phyloP scores from a whole-genome alignment of 1,284 basidiomycete species.

The Ceratobasidium sp. region DNA sequence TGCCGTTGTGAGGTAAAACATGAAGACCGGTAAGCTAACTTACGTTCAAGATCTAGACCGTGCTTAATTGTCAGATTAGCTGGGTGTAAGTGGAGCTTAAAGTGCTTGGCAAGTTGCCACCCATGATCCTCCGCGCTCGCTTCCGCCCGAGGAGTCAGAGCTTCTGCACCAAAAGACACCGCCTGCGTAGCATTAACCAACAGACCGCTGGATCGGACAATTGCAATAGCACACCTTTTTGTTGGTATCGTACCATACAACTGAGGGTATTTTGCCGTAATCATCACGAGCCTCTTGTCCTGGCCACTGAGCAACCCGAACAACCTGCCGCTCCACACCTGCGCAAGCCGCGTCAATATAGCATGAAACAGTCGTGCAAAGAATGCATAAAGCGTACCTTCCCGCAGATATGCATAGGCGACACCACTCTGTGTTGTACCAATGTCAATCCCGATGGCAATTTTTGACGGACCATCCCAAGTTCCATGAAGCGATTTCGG shows the following conservation, averaged over 20 bases:
- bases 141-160: slow-evolving; percentile 13
- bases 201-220: not conserved
- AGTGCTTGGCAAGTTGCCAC: slow-evolving; percentile 44
- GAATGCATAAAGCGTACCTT: not conserved
- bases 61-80: slow-evolving; percentile 6
- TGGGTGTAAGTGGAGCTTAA: slow-evolving; percentile 45
- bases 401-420: slow-evolving; percentile 24
- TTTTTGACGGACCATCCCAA: slow-evolving; percentile 39
- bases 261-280: slow-evolving; percentile 40
- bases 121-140: slow-evolving; percentile 22
- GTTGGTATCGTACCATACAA: slow-evolving; percentile 42
- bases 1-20: not conserved
- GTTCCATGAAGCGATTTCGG: slow-evolving; percentile 20
- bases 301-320: slow-evolving; percentile 44
- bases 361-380: not conserved
- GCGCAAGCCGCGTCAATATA: not conserved
- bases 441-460: slow-evolving; percentile 32
- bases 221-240: slow-evolving; percentile 4
- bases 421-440: slow-evolving; percentile 37
- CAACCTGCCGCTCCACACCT: slow-evolving; percentile 12
- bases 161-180: slow-evolving; percentile 43
- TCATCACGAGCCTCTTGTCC: slow-evolving; percentile 23
- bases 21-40: not conserved
- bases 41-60: slow-evolving; percentile 9
- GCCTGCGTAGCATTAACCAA: slow-evolving; percentile 3